Base-by-base conservation (phyloP, 2,329 filamentous ascomycete genomes). In the Bipolaris sorokiniana region DNA sequence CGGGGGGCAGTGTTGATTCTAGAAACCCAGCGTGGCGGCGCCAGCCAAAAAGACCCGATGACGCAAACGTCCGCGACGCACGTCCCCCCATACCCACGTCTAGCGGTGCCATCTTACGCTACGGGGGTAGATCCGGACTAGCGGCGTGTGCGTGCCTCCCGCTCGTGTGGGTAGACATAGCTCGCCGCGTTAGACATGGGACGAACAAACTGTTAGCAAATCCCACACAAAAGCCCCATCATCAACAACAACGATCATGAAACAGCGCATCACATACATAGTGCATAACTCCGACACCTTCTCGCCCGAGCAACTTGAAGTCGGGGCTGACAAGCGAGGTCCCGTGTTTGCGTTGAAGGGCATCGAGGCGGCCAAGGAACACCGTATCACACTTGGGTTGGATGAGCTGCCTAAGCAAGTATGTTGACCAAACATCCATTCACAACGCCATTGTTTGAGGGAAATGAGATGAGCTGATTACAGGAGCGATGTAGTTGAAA, bases 181-280 rank as follows among this genome's bases (percentile, higher is more conserved):
- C 28, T 31, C 28, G 28, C 28, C 26, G 28, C 28, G 28, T 31
- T 31, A 31, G 10, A 31, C 28, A 31, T 31, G 28, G 10, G 10
- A 31, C 28, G 28, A 31, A 13, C 28, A 11, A 31, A 31, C 28
- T 13, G 10, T 13, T 31, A 31, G 4, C 10, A 31, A 31, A 31
- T 31, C 22, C 23, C 28, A 23, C 28, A 18, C 36, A 41, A 7
- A 22, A 40, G 11, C 15, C 20, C 13, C 47, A 54, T 58, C 62
- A 11, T 4, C 28, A 57, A 45, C 58, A 31, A 13, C 10, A 56
- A 42, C 58, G 64, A 62, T 51, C 50, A 75, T 94, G 90, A 87
- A 89, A 67, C 86, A 92, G 77, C 83, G 91, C 77, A 87, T 92
- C 67, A 96, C 93, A 0, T 95, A 80, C 60, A 59, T 92, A 63